phyloP scores from a whole-genome alignment of 2,329 filamentous ascomycete genomes.

The Blastomyces percursus region DNA sequence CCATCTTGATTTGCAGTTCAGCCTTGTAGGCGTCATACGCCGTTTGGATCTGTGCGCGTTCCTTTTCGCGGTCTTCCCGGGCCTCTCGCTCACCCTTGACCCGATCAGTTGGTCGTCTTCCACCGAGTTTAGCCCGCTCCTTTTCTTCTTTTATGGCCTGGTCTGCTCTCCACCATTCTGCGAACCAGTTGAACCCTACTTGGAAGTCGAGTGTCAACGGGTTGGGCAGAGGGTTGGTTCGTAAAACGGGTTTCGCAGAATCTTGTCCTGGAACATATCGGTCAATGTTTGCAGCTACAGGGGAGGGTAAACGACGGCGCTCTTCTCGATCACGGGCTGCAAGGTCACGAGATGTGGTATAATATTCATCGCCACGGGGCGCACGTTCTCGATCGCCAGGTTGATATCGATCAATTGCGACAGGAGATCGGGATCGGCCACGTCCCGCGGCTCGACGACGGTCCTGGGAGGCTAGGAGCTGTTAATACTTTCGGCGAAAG shows the following conservation, averaged over 20 bases:
- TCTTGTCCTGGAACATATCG: constrained; percentile 56
- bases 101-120: constrained; percentile 43
- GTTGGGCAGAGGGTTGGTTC: constrained; percentile 49
- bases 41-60: constrained; percentile 51
- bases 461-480: constrained; percentile 26
- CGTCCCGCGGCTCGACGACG: constrained; percentile 36
- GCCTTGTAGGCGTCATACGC: constrained; percentile 57
- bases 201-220: constrained; percentile 54
- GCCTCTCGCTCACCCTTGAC: constrained; percentile 53
- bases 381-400: constrained; percentile 41
- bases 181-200: constrained; percentile 57
- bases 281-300: constrained; percentile 48
- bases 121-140: constrained; percentile 50
- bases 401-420: constrained; percentile 54
- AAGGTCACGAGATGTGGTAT: constrained; percentile 34
- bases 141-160: constrained; percentile 54
- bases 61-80: constrained; percentile 51
- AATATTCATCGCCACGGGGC: constrained; percentile 46
- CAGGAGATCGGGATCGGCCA: constrained; percentile 49
- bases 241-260: constrained; percentile 40
- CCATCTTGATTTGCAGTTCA: constrained; percentile 61
- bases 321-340: constrained; percentile 46
- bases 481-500: constrained; percentile 1
- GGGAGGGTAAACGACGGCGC: constrained; percentile 47
- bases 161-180: constrained; percentile 57